Evolutionary conservation across 208 protist species (phyloP).

Genomic region (Naegleria lovaniensis): DNA sequence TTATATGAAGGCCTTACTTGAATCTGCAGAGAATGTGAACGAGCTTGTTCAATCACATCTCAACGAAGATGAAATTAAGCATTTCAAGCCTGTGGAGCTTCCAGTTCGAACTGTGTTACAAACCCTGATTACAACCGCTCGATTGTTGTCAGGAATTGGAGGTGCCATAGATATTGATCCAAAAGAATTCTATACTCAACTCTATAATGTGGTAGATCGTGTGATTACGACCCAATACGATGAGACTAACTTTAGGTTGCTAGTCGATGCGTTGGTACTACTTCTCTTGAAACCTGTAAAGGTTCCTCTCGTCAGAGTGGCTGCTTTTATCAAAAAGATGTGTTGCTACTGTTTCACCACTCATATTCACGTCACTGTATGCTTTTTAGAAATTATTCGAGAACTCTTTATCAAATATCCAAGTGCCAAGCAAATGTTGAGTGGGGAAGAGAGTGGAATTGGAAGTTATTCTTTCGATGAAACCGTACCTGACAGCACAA

Average conservation of each 20-base stretch:
- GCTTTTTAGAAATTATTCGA: not conserved
- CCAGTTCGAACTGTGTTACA: not conserved
- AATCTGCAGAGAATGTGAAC: not conserved
- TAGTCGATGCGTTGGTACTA: not conserved
- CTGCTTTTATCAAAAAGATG: slow-evolving; percentile 5
- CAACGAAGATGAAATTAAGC: too few species aligned
- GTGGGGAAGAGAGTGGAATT: slow-evolving; percentile 10
- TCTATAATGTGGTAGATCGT: not conserved
- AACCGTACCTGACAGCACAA: not conserved
- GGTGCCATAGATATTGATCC: slow-evolving; percentile 11
- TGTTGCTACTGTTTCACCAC: not conserved
- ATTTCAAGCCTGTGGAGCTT: not conserved
- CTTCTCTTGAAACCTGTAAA: not conserved
- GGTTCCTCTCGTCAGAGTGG: not conserved
- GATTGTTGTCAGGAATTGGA: not conserved
- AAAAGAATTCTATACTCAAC: slow-evolving; percentile 15
- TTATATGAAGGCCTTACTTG: not conserved
- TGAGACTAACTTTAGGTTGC: not conserved
- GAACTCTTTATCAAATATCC: slow-evolving; percentile 20
- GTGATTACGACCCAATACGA: not conserved
- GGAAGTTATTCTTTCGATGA: not conserved
- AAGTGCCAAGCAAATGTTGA: not conserved
- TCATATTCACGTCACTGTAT: not conserved
- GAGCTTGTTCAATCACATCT: not conserved
- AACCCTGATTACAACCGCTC: not conserved